phyloP scores from a whole-genome alignment of 331 rosid species.

The Spiraea crenata region DNA sequence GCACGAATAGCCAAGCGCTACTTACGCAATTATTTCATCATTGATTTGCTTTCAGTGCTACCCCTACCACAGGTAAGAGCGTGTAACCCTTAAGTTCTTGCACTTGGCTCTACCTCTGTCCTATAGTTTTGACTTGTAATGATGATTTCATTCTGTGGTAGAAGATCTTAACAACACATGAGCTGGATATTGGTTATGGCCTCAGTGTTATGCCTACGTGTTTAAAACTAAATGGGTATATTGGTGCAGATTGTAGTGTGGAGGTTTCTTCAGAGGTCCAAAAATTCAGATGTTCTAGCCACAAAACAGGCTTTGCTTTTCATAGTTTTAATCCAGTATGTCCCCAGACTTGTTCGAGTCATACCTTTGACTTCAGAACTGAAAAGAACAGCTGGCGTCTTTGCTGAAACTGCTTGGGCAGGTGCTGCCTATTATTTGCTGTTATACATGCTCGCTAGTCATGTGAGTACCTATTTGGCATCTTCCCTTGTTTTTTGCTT shows the following conservation, averaged over 20 bases:
- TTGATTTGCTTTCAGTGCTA: conserved; percentile 78
- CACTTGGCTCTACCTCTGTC: conserved; percentile 8
- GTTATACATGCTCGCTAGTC: conserved; percentile 96
- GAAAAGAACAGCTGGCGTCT: conserved; percentile 92
- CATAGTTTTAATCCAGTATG: conserved; percentile 78
- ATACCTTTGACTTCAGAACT: conserved; percentile 86
- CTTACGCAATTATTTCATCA: conserved; percentile 71
- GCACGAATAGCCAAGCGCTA: conserved; percentile 87
- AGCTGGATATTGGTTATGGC: not conserved
- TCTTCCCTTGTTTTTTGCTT: conserved; percentile 18
- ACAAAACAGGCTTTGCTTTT: conserved; percentile 87
- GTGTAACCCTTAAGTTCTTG: conserved; percentile 12
- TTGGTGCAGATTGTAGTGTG: conserved; percentile 81
- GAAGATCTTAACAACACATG: not conserved
- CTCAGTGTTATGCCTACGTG: not conserved
- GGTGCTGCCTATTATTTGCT: conserved; percentile 96
- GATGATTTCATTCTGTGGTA: not conserved
- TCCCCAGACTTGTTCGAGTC: conserved; percentile 83
- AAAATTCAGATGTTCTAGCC: conserved; percentile 72
- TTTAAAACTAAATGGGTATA: conserved; percentile 11
- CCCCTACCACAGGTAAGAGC: conserved; percentile 91
- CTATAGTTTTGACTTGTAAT: conserved; percentile 20
- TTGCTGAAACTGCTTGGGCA: conserved; percentile 99
- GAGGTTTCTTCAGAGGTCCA: conserved; percentile 81
- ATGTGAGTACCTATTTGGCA: conserved; percentile 56